These are phyloP conservation scores for Podospora tetraspora DNA, from an alignment of 495 filamentous ascomycete species.

Conservation along the genomic window DNA sequence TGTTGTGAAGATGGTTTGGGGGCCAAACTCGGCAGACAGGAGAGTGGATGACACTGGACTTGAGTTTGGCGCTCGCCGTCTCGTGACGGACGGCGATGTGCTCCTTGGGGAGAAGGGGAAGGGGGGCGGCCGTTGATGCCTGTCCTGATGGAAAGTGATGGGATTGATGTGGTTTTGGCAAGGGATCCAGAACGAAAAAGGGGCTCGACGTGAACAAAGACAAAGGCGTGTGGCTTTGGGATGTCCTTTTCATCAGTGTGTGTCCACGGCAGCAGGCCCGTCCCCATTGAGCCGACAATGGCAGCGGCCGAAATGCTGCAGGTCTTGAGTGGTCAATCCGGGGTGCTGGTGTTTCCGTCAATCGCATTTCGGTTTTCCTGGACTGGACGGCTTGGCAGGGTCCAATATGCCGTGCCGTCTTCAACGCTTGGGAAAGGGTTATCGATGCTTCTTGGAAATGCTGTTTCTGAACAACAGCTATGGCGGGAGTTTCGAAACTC, in stretches of 20 bases:
- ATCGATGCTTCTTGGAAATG: neutral
- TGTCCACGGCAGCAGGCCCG: neutral
- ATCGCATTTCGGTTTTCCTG: neutral
- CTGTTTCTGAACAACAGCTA: neutral
- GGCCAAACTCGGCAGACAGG: neutral
- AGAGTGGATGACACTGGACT: neutral
- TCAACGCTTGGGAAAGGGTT: neutral
- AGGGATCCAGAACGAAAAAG: neutral
- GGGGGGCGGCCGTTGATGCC: neutral
- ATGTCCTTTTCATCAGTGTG: neutral
- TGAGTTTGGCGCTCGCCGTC: neutral
- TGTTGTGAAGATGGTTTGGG: neutral
- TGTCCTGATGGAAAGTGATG: neutral
- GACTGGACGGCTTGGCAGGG: slow-evolving; percentile 1
- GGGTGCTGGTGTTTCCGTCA: neutral
- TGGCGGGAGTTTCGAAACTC: neutral
- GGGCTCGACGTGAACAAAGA: neutral
- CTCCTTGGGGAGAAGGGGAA: neutral
- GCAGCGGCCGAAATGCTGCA: neutral
- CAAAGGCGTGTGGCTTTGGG: neutral
- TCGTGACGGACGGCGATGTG: neutral
- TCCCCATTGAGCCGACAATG: neutral
- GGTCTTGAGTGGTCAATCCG: neutral
- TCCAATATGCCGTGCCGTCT: neutral
- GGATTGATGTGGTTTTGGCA: neutral